Base-by-base conservation (phyloP, 179 eudicot genomes). In the Spinacia oleracea region DNA sequence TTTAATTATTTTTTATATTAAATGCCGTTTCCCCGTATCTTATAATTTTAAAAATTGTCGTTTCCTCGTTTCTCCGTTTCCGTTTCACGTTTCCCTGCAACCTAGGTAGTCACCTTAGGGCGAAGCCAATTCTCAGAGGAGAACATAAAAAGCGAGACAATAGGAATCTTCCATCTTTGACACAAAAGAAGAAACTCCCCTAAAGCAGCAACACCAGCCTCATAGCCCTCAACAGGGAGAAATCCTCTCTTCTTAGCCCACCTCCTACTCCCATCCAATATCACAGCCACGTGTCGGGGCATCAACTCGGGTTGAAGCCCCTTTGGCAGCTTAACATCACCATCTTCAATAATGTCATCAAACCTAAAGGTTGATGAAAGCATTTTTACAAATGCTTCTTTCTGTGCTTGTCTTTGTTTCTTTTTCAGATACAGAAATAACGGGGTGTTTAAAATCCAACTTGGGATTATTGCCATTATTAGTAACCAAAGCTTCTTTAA, bases 251-350 rank as follows among this genome's bases (percentile, higher is more conserved):
- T 48, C 75, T 73, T 83, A 18, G 91, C 90, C 93, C 93, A 90
- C 80, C 93, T 87, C 79, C 91, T 81, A 77, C 81, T 90, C 27
- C 93, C 93, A 31, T 90, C 93, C 87, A 86, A 79, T 31, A 88
- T 84, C 27, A 86, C 82, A 23, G 90, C 93, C 73, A 90, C 81
- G 65, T 90, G 93, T 1, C 46, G 56, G 50, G 93, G 93, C 91
- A 88, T 82, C 76, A 67, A 14, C 67, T 90, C 91, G 10, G 81
- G 51, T 59, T 73, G 86, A 12, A 88, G 81, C 16, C 80, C 84
- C 76, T 63, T 75, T 62, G 90, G 90, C 15, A 84, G 73, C 45
- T 59, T 78, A 6, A 25, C 53, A 5, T 45, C 66, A 3, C 6
- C 40, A 4, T 8, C n/a, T n/a, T n/a, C 29, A 5, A 20, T 20